Base-by-base conservation (phyloP, 176 grass and related monocot genomes). In the Eragrostis curvula region DNA sequence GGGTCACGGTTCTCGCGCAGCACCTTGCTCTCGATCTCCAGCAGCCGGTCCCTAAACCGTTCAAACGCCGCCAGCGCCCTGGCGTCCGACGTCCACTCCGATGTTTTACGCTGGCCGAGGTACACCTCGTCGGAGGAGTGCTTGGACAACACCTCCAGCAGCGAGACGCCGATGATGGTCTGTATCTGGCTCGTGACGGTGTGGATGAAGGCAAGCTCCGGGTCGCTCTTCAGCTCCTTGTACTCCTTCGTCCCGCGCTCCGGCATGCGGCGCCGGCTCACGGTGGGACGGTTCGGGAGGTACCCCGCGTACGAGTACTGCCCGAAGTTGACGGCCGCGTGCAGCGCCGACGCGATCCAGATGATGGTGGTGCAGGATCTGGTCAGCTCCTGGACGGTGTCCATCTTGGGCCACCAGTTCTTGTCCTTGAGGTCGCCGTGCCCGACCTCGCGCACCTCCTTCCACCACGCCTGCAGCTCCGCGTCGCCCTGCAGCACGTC, bases 381-480 rank as follows among this genome's bases (percentile, higher is more conserved):
- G 18, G 64, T 72, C n/a, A 96, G 88, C 73, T 96, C 94, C 1
- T 72, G 0, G n/a, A 96, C 70, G 5, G 40, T 11, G 30, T 74
- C 66, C 90, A 96, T 96, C 42, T 0, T 3, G 0, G 90, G 90
- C 94, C 88, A 96, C 94, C 94, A 96, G 0, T 47, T 2, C 46
- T 79, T 73, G 65, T 85, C 75, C 87, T 76, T 93, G 69, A 86
- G 83, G 86, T 96, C 94, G 79, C 94, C 90, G 78, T 96, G 94
- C 27, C 94, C 94, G 55, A 89, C 94, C 71, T 96, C 88, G 21
- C 88, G 88, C 1, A 87, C 81, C 90, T 96, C 94, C 81, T 82
- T 87, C 94, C 94, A 96, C 94, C 94, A 96, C 61, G 67, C 85
- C 66, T 91, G 94, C 32, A 96, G 77, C 86, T 96, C 94, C 7